Conservation (phyloP, 208 protist species). For the Crithidia bombi region DNA sequence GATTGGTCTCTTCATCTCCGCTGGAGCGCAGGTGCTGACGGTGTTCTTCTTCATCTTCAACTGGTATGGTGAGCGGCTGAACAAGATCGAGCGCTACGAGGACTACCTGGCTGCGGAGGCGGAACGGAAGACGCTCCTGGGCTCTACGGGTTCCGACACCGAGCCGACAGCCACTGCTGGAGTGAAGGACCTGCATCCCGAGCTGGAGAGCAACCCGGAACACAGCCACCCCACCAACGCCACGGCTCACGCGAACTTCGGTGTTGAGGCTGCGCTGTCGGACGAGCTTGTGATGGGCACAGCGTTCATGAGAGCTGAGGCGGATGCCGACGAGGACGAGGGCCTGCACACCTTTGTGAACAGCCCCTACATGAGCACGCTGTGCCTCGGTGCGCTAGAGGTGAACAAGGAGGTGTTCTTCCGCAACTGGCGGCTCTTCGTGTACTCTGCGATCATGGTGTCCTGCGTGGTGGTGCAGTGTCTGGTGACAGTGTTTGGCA, state of each 20-base stretch:
- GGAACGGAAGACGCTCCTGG: constrained; percentile 13
- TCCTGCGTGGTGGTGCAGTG: constrained; percentile 24
- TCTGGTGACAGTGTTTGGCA: constrained; percentile 27
- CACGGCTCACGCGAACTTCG: neutral
- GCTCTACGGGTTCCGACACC: neutral
- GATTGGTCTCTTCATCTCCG: constrained; percentile 53
- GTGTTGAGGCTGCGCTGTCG: neutral
- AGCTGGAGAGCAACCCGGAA: constrained; percentile 8
- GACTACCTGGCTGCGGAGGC: constrained; percentile 32
- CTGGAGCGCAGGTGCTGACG: constrained; percentile 47
- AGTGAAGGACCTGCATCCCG: constrained; percentile 15
- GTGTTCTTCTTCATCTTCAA: constrained; percentile 65
- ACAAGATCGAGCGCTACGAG: constrained; percentile 47
- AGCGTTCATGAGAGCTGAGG: neutral
- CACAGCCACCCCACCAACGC: too few species aligned
- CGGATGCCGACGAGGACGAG: constrained; percentile 7
- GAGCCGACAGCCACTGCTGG: neutral
- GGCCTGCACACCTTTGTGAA: neutral
- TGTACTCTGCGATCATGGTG: constrained; percentile 36
- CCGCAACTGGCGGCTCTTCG: constrained; percentile 32
- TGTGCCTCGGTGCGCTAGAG: constrained; percentile 24
- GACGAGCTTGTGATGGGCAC: neutral
- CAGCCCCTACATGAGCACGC: constrained; percentile 27
- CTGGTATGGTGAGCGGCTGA: constrained; percentile 66
- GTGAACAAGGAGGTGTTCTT: constrained; percentile 27